These are phyloP conservation scores for Plantago rigida DNA, from an alignment of 305 asterid genomes.

Conservation along the genomic window DNA sequence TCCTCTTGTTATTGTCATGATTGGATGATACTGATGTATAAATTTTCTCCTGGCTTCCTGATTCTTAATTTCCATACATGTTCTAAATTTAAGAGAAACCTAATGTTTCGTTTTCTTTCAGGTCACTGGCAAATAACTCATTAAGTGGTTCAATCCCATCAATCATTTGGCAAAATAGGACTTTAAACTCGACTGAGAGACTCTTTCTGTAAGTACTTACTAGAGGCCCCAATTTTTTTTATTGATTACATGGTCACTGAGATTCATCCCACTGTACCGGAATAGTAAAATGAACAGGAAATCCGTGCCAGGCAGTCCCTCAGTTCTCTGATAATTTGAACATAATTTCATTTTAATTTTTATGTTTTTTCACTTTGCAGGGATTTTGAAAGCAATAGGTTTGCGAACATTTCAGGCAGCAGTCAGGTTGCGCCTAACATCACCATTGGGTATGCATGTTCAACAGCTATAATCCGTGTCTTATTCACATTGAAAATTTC, in stretches of 20 bases:
- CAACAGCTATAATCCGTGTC: constrained; percentile 8
- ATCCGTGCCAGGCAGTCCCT: too few species aligned
- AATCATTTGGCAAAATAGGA: constrained; percentile 59
- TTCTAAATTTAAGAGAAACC: constrained; percentile 12
- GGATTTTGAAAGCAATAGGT: constrained; percentile 59
- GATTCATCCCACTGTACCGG: too few species aligned
- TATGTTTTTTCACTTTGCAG: constrained; percentile 39
- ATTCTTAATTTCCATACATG: constrained; percentile 18
- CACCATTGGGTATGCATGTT: constrained; percentile 36
- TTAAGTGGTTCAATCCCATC: constrained; percentile 64
- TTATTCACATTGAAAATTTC: constrained; percentile 13
- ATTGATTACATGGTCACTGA: too few species aligned
- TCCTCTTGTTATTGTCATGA: constrained; percentile 14
- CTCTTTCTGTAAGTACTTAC: constrained; percentile 50
- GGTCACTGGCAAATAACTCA: constrained; percentile 57
- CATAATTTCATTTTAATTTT: background rate
- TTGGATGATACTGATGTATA: constrained; percentile 13
- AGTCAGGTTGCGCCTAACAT: constrained; percentile 40
- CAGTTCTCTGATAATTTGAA: too few species aligned
- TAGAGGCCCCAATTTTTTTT: background rate
- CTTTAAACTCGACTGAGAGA: constrained; percentile 38
- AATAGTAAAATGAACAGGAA: too few species aligned
- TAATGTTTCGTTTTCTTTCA: constrained; percentile 29
- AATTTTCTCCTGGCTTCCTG: constrained; percentile 10
- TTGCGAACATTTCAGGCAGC: constrained; percentile 56